Evolutionary conservation across 1,284 basidiomycete genomes (phyloP), one percentile per base, ranked within the genome.

Genomic region (Chondrostereum purpureum): DNA sequence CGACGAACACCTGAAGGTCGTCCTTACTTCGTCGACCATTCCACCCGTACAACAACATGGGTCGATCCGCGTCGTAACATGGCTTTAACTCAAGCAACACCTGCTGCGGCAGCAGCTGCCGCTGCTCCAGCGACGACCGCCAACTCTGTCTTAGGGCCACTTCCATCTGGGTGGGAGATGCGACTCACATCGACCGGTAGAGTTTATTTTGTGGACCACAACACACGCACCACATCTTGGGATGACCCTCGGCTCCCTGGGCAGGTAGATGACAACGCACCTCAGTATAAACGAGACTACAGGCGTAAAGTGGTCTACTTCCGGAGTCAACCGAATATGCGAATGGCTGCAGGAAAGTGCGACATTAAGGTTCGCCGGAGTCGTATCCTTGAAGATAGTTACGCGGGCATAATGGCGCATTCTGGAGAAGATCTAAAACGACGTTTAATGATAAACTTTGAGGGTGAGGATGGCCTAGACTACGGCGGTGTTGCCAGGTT

Each of bases 91-190:
- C 39, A 18, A 3, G 16, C 39, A 13, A 13, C 18, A 5, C 18
- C 17, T 11, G 23, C 23, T 8, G 27, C 27, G 14, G 63, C 83
- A 76, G 50, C 62, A 23, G 56, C 60, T 6, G 55, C 61, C 3
- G 59, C 59, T 13, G 55, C 62, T 16, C 50, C 59, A 10, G 52
- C 84, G 87, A 59, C 85, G 83, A 17, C 85, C 54, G 82, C 87
- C 13, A 94, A 91, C 54, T 81, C 86, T 21, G 92, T 95, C 60
- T 82, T 99, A 3, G 96, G 96, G 0, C 90, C 93, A 4, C 74
- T 99, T 36, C 96, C 96, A 4, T 93, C 90, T 43, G 96, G 92
- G 35, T 96, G 92, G 92, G 93, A 97, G 71, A 96, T 96, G 92
- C 80, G 93, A 49, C 77, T 96, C 47, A 96, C 93, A 0, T 87